These are phyloP conservation scores for Epichloe elymi DNA, from an alignment of 2,329 filamentous ascomycete species.

Conservation along the genomic window DNA sequence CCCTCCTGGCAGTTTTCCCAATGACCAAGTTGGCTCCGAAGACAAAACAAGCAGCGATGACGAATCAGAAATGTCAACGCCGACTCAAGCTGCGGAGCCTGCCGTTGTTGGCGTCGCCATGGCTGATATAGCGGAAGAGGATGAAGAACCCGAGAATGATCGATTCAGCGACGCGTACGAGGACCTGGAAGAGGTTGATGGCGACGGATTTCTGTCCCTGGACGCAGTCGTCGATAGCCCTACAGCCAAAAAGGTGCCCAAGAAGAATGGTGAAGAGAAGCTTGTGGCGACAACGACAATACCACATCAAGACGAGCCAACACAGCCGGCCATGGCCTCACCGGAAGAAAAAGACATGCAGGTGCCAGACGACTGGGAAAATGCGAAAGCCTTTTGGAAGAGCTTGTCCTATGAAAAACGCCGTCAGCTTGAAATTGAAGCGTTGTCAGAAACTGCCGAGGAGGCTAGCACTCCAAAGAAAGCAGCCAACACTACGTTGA, in stretches of 20 bases:
- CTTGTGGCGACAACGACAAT: neutral
- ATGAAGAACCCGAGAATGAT: slow-evolving; percentile 38
- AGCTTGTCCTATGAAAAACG: slow-evolving; percentile 50
- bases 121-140: slow-evolving; percentile 23
- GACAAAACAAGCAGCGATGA: neutral
- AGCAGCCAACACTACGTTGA: slow-evolving; percentile 15
- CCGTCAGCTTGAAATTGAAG: slow-evolving; percentile 46
- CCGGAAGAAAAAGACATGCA: slow-evolving; percentile 1
- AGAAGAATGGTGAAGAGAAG: slow-evolving; percentile 10
- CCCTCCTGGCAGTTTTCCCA: slow-evolving; percentile 5
- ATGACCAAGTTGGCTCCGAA: neutral
- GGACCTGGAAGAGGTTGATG: slow-evolving; percentile 51
- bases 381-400: slow-evolving; percentile 57
- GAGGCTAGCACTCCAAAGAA: slow-evolving; percentile 24
- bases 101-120: slow-evolving; percentile 13
- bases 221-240: slow-evolving; percentile 58
- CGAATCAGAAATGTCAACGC: slow-evolving; percentile 4
- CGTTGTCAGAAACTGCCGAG: slow-evolving; percentile 37
- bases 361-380: slow-evolving; percentile 45
- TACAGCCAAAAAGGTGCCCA: slow-evolving; percentile 12
- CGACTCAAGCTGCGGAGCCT: slow-evolving; percentile 11
- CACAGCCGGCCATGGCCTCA: neutral
- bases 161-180: slow-evolving; percentile 70
- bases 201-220: slow-evolving; percentile 57
- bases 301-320: neutral